These are phyloP conservation scores for Bipolaris victoriae DNA, from an alignment of 2,329 filamentous ascomycete genomes.

Conservation along the genomic window DNA sequence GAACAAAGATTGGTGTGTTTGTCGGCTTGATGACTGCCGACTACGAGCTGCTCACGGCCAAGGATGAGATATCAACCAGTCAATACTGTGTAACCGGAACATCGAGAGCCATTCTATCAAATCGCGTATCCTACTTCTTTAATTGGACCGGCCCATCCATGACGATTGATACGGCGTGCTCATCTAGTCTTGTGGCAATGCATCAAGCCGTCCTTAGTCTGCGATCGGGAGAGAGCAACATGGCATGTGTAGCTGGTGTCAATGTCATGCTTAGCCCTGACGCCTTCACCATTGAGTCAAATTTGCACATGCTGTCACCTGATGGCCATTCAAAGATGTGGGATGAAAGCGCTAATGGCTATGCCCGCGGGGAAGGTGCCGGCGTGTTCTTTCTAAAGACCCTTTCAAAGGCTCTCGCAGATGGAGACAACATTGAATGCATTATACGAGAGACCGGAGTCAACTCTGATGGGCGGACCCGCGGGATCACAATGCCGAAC, in stretches of 20 bases:
- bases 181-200: slow-evolving; percentile 38
- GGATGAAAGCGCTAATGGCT: slow-evolving; percentile 55
- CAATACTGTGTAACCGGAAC: background rate
- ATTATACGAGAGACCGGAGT: slow-evolving; percentile 46
- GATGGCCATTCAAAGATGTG: slow-evolving; percentile 31
- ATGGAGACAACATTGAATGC: slow-evolving; percentile 55
- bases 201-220: slow-evolving; percentile 29
- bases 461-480: slow-evolving; percentile 49
- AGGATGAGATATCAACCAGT: background rate
- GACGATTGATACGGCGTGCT: slow-evolving; percentile 51
- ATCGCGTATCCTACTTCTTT: slow-evolving; percentile 41
- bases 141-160: slow-evolving; percentile 46
- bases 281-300: background rate
- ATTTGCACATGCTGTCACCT: background rate
- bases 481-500: slow-evolving; percentile 51
- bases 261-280: slow-evolving; percentile 18
- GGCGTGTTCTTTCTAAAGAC: slow-evolving; percentile 59
- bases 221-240: slow-evolving; percentile 17
- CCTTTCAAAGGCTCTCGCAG: slow-evolving; percentile 55
- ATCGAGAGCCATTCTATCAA: background rate
- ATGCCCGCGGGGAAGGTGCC: slow-evolving; percentile 61
- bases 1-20: background rate
- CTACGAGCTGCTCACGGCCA: background rate
- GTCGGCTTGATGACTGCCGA: background rate
- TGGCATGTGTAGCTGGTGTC: slow-evolving; percentile 23